Evolutionary conservation across 352 stramenopile species (phyloP), one percentile per base, ranked within the genome.

Genomic region (Phytophthora brassicae): DNA sequence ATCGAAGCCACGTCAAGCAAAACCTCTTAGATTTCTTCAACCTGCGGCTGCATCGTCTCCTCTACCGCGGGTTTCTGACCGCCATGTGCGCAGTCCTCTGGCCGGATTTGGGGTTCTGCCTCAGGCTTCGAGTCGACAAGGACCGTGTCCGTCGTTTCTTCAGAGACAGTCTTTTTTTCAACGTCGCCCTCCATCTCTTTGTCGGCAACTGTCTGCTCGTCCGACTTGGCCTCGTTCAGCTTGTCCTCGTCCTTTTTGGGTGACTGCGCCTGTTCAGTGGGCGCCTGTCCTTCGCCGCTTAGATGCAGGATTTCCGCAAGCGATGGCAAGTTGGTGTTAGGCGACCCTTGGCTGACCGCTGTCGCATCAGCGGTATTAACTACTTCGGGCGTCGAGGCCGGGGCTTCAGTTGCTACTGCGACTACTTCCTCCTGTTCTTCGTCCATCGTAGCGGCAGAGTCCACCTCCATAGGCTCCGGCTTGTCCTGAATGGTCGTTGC

Each of bases 241-340:
- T 64, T 52, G 6, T 52, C 39, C 44, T 58, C 22, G 2, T 38
- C 20, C 26, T 38, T 48, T 23, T 24, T 35, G 7, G 23, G 19
- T 13, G 31, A n/a, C 26, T 44, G 28, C 11, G 42, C 33, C 41
- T 46, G 28, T 45, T 57, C 38, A 8, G 20, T 45, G 4, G 17
- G 22, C 41, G 43, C 14, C 14, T 62, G 54, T 36, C 17, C 65
- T 50, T 73, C 65, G 0, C 77, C 79, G n/a, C 75, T 72, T 4
- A 92, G 68, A 52, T 92, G 83, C 44, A 92, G 54, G 53, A 92
- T 92, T 68, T 92, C 63, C 1, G 83, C 74, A 17, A 92, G 64
- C 6, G 83, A 88, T 26, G 83, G 83, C 48, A 92, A 57, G 19
- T 83, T 74, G 38, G 68, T 79, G 67, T 76, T 88, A 33, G 65